Conservation (phyloP, 805 yeast genomes). For the Pichia rugopelliculosa region DNA sequence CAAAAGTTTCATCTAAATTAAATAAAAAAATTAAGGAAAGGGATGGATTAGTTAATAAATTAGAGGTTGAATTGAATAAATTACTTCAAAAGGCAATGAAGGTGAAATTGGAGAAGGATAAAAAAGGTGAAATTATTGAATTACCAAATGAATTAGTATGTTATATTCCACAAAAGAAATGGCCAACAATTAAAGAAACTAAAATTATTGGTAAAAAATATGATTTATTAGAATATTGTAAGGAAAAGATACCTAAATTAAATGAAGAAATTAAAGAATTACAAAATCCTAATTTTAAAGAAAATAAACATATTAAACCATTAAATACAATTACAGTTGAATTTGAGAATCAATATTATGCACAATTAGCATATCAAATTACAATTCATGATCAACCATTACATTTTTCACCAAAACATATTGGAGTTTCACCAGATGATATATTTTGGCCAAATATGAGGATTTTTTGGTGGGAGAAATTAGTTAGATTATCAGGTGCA, state of each 20-base stretch:
- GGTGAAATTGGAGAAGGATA: slow-evolving; percentile 53
- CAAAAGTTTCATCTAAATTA: slow-evolving; percentile 53
- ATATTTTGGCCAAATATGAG: slow-evolving; percentile 68
- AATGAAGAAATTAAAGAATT: slow-evolving; percentile 49
- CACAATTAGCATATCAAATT: slow-evolving; percentile 65
- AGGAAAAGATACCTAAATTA: slow-evolving; percentile 48
- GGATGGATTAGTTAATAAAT: slow-evolving; percentile 45
- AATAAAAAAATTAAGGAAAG: slow-evolving; percentile 52
- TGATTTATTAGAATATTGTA: slow-evolving; percentile 54
- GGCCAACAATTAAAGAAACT: slow-evolving; percentile 48
- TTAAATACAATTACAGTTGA: slow-evolving; percentile 77
- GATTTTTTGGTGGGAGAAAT: slow-evolving; percentile 73
- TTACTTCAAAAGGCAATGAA: slow-evolving; percentile 58
- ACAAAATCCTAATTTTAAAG: slow-evolving; percentile 34
- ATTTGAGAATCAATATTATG: slow-evolving; percentile 67
- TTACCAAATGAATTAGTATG: slow-evolving; percentile 41
- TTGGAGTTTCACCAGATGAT: slow-evolving; percentile 58
- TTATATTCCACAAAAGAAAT: slow-evolving; percentile 57
- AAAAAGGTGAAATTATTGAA: slow-evolving; percentile 46
- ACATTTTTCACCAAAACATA: slow-evolving; percentile 50
- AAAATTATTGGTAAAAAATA: slow-evolving; percentile 48
- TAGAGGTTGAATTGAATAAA: slow-evolving; percentile 61
- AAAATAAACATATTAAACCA: slow-evolving; percentile 40
- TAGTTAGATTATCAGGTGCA: slow-evolving; percentile 47
- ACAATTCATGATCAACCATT: slow-evolving; percentile 59